Evolutionary conservation across 306 rosid species (phyloP).

Genomic region (Delonix regia): DNA sequence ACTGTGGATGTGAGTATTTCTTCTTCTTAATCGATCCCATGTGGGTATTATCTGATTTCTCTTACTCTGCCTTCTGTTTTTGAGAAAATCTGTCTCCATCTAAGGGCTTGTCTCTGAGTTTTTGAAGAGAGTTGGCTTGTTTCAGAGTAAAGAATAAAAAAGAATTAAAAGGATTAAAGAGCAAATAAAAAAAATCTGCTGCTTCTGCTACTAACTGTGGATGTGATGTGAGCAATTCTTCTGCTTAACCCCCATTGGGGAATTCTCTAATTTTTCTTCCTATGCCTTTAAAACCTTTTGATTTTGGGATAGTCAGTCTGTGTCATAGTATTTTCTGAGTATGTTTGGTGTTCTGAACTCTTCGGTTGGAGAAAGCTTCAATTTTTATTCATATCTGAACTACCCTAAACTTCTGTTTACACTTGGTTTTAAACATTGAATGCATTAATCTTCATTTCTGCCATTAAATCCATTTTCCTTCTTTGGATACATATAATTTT

Average conservation of each 20-base stretch:
- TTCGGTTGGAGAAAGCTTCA: constrained; percentile 23
- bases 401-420: not conserved
- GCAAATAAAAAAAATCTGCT: too few species aligned
- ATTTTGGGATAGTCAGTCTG: not conserved
- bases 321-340: not conserved
- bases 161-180: too few species aligned
- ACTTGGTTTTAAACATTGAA: not conserved
- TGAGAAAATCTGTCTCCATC: not conserved
- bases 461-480: not conserved
- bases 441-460: constrained; percentile 6
- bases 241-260: too few species aligned
- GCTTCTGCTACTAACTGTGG: too few species aligned
- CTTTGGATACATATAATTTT: not conserved
- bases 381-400: constrained; percentile 22
- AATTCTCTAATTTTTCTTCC: too few species aligned
- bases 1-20: constrained; percentile 68
- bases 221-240: too few species aligned
- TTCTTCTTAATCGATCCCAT: not conserved
- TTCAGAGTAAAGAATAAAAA: not conserved
- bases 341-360: not conserved
- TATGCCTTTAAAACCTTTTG: not conserved
- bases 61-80: not conserved
- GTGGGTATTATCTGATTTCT: not conserved
- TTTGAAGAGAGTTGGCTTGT: too few species aligned
- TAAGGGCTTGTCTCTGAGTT: too few species aligned